These are phyloP conservation scores for Daldinia childiae DNA, from an alignment of 495 filamentous ascomycete species.

Conservation along the genomic window DNA sequence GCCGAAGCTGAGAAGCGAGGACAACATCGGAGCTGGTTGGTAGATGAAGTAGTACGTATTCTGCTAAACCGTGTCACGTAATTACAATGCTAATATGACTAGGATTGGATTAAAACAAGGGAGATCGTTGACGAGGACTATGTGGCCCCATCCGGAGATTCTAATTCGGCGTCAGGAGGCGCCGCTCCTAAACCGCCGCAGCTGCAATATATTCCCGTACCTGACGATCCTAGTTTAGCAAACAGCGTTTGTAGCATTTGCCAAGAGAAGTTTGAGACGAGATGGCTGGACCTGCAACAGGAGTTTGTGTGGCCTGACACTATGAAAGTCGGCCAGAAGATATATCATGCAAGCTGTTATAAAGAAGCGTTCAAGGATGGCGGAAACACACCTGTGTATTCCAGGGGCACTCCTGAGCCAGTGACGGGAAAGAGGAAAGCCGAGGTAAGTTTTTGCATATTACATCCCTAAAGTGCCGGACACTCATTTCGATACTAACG, in stretches of 20 bases:
- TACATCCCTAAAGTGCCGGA: not conserved
- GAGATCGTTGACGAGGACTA: slow-evolving; percentile 75
- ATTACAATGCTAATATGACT: slow-evolving; percentile 32
- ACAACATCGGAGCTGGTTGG: slow-evolving; percentile 91
- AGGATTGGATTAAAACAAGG: slow-evolving; percentile 88
- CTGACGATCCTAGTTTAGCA: slow-evolving; percentile 74
- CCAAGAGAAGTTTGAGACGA: slow-evolving; percentile 90
- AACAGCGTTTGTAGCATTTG: slow-evolving; percentile 88
- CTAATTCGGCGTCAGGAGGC: slow-evolving; percentile 26
- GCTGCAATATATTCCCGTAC: slow-evolving; percentile 81
- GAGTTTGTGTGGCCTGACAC: slow-evolving; percentile 98
- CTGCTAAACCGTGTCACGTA: not conserved
- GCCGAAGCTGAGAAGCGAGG: slow-evolving; percentile 81
- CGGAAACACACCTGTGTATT: slow-evolving; percentile 54
- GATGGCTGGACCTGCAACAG: slow-evolving; percentile 89
- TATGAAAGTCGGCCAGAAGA: slow-evolving; percentile 74
- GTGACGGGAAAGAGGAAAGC: slow-evolving; percentile 81
- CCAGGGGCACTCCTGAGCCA: slow-evolving; percentile 68
- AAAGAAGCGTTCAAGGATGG: slow-evolving; percentile 79
- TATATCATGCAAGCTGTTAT: slow-evolving; percentile 92
- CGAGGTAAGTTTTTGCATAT: slow-evolving; percentile 62
- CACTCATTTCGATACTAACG: slow-evolving; percentile 33
- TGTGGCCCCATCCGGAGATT: slow-evolving; percentile 46
- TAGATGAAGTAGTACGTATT: slow-evolving; percentile 82
- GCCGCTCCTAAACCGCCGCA: slow-evolving; percentile 57